Evolutionary conservation across 2,329 filamentous ascomycete species (phyloP).

Genomic region (Microcyclospora pomicola): DNA sequence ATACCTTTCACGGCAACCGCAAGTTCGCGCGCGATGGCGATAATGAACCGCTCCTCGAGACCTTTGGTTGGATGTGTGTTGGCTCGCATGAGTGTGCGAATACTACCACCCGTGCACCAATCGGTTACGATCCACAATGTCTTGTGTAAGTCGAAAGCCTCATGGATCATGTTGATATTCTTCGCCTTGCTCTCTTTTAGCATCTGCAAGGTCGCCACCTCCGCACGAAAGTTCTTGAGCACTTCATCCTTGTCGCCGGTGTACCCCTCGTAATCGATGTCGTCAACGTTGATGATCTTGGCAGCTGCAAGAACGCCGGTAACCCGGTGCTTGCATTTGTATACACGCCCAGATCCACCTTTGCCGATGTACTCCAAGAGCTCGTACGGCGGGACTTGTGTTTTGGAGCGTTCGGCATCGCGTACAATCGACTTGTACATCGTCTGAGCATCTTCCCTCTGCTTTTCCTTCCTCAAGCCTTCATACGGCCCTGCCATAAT

Average conservation of each 20-base stretch:
- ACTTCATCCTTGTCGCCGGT: constrained; percentile 50
- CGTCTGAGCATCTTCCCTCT: constrained; percentile 54
- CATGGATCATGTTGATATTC: constrained; percentile 71
- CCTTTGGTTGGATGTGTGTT: constrained; percentile 17
- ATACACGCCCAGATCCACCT: constrained; percentile 60
- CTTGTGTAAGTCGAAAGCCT: constrained; percentile 62
- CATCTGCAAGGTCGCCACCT: constrained; percentile 54
- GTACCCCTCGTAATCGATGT: constrained; percentile 46
- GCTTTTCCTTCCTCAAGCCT: constrained; percentile 39
- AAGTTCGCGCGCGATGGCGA: constrained; percentile 50
- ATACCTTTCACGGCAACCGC: constrained; percentile 48
- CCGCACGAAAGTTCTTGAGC: constrained; percentile 42
- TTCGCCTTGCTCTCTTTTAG: constrained; percentile 60
- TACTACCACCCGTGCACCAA: constrained; percentile 73
- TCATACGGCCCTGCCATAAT: constrained; percentile 5
- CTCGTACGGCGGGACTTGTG: constrained; percentile 50
- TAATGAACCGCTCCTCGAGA: constrained; percentile 47
- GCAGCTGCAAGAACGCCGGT: constrained; percentile 49
- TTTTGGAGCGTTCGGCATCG: constrained; percentile 44
- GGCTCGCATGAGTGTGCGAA: constrained; percentile 49
- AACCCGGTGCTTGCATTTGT: constrained; percentile 42
- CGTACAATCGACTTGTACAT: constrained; percentile 54
- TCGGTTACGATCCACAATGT: constrained; percentile 82
- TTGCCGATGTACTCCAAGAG: constrained; percentile 62
- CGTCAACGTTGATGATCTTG: constrained; percentile 76